A percentile compares a stretch with the other conserved stretches of the same genome.
Evolutionary conservation across 257 asterid genomes (phyloP).

Genomic region (Penstemon newberryi): DNA sequence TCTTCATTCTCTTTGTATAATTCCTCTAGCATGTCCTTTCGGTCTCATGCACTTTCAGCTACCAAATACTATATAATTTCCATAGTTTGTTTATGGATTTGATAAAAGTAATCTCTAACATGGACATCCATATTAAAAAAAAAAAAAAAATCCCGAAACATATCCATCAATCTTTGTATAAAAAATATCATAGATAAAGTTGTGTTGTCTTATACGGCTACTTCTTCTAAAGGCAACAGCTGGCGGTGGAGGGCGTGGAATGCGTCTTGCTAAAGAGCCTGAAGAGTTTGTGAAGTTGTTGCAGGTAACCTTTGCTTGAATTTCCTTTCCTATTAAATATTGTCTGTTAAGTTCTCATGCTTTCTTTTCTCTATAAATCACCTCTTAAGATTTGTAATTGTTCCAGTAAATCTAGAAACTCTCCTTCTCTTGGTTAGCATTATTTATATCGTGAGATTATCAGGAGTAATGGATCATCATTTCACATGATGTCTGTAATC

Average conservation of each 20-base stretch:
- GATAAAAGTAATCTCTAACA: constrained; percentile 1
- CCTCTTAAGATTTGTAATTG: constrained; percentile 7
- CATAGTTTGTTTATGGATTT: background rate
- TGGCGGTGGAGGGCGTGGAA: constrained; percentile 99
- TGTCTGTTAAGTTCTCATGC: constrained; percentile 1
- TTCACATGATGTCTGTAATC: constrained; percentile 3
- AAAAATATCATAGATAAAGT: constrained; percentile 6
- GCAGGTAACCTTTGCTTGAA: constrained; percentile 57
- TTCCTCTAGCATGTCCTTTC: background rate
- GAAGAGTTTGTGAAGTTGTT: constrained; percentile 90
- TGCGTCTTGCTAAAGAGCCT: constrained; percentile 97
- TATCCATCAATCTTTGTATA: constrained; percentile 9
- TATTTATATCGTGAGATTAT: constrained; percentile 5
- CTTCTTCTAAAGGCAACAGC: constrained; percentile 82
- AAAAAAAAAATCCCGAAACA: background rate
- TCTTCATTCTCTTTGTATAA: constrained; percentile 11
- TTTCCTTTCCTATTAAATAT: constrained; percentile 5
- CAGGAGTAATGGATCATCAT: constrained; percentile 2
- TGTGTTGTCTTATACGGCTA: constrained; percentile 29
- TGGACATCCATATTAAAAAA: constrained; percentile 20
- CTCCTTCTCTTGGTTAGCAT: constrained; percentile 6
- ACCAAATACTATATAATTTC: background rate
- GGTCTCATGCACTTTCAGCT: background rate
- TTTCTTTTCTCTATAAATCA: background rate
- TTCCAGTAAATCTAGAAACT: constrained; percentile 5